phyloP scores from a whole-genome alignment of 2,329 filamentous ascomycete genomes.

The Dactylellina sp. region DNA sequence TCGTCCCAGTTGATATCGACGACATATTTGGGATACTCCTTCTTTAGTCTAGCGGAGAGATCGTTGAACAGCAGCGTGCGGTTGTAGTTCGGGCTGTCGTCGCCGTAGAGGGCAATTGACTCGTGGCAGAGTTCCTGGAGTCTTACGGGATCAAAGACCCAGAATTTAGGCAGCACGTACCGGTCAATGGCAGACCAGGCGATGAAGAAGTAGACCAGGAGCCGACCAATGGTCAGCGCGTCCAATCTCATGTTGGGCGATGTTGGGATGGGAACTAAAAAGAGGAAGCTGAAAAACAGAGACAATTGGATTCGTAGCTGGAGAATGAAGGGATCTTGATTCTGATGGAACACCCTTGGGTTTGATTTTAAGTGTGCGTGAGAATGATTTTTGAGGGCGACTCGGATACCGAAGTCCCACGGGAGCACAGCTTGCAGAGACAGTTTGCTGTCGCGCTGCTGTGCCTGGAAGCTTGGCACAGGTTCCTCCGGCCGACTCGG shows the following conservation, averaged over 20 bases:
- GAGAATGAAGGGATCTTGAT: background rate
- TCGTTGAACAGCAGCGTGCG: slow-evolving; percentile 75
- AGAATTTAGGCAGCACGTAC: slow-evolving; percentile 68
- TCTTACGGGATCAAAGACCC: slow-evolving; percentile 78
- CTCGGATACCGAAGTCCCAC: slow-evolving; percentile 53
- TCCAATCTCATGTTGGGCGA: slow-evolving; percentile 37
- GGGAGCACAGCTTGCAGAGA: background rate
- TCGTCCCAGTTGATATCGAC: slow-evolving; percentile 75
- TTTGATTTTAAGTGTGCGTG: slow-evolving; percentile 13
- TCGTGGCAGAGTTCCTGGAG: slow-evolving; percentile 76
- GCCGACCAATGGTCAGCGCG: slow-evolving; percentile 24
- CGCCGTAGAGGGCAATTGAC: slow-evolving; percentile 76
- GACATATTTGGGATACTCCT: slow-evolving; percentile 67
- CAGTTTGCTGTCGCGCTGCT: slow-evolving; percentile 18
- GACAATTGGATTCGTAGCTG: background rate
- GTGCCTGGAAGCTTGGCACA: slow-evolving; percentile 34
- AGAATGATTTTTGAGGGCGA: slow-evolving; percentile 24
- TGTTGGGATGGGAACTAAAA: background rate
- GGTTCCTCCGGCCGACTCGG: slow-evolving; percentile 16
- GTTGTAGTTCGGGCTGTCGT: slow-evolving; percentile 67
- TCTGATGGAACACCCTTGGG: slow-evolving; percentile 2
- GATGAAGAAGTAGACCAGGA: slow-evolving; percentile 40
- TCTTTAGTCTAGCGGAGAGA: slow-evolving; percentile 69
- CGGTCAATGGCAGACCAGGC: slow-evolving; percentile 36
- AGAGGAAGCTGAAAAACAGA: background rate